A percentile compares a stretch with the other conserved stretches of the same genome.
These are phyloP conservation scores for Phyllosticta citrichinensis DNA, from an alignment of 2,329 filamentous ascomycete species.

Conservation along the genomic window DNA sequence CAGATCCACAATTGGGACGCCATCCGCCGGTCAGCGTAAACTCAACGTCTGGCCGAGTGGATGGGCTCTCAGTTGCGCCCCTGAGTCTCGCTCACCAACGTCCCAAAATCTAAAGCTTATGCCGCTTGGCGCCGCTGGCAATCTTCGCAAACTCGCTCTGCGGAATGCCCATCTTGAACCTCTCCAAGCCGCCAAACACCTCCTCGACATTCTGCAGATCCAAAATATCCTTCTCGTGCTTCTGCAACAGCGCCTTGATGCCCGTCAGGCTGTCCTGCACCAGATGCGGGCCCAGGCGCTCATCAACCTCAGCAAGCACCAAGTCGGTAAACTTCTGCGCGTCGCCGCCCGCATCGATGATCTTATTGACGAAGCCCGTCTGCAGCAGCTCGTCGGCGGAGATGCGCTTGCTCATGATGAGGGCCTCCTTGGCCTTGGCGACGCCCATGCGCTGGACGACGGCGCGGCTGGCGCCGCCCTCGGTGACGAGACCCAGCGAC, in stretches of 20 bases:
- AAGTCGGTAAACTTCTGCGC: slow-evolving; percentile 57
- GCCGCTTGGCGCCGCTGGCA: slow-evolving; percentile 79
- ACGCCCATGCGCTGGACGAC: slow-evolving; percentile 75
- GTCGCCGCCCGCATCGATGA: slow-evolving; percentile 56
- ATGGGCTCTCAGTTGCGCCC: no score
- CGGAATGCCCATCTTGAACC: slow-evolving; percentile 70
- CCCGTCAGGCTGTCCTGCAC: slow-evolving; percentile 67
- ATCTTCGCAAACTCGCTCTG: slow-evolving; percentile 84
- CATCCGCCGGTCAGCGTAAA: no score
- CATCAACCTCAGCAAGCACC: slow-evolving; percentile 72
- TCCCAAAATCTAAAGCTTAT: slow-evolving; percentile 60
- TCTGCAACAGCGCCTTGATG: slow-evolving; percentile 75
- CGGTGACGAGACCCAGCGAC: slow-evolving; percentile 78
- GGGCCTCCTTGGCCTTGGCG: slow-evolving; percentile 77
- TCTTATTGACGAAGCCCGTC: slow-evolving; percentile 76
- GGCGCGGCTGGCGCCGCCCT: slow-evolving; percentile 70
- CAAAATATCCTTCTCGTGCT: slow-evolving; percentile 60
- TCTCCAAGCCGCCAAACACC: slow-evolving; percentile 73
- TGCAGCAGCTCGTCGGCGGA: slow-evolving; percentile 60
- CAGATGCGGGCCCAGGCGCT: slow-evolving; percentile 69
- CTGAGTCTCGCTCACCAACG: background rate
- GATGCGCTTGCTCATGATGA: slow-evolving; percentile 81
- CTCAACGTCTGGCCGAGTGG: no score
- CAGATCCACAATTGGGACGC: no score
- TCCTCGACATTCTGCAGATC: slow-evolving; percentile 73